Evolutionary conservation across 108 stramenopile species (phyloP), one percentile per base, ranked within the genome.

Genomic region (Skeletonema tropicum): DNA sequence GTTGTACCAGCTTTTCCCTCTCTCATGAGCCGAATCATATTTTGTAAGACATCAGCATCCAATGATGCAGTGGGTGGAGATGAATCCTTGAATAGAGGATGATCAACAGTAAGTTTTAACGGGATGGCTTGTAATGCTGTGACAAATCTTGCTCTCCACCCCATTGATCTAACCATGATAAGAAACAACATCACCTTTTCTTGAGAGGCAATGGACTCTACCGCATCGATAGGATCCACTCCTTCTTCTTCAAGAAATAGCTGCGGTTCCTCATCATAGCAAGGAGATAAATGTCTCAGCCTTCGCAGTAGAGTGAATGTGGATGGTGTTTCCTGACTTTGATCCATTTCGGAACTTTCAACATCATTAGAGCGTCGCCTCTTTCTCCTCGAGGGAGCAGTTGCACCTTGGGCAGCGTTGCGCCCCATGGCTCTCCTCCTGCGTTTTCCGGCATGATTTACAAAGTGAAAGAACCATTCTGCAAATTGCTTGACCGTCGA

Each of bases 141-240:
- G n/a, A 92, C 90, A 68, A 81, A 89, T 11, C 94, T 85, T 55
- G 88, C 87, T 66, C 89, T 83, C 94, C 94, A 94, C 12, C 90
- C 86, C 66, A 92, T 35, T 3, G 90, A 91, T 72, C 93, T 85
- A n/a, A 67, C 79, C 86, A 89, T 86, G 25, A 74, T 36, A 64
- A 90, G 55, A 49, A 90, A 87, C 9, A 91, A 42, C 25, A 86
- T 75, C 10, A 73, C 48, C 36, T 80, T 87, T 25, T 89, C 86
- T 11, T 64, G 52, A 30, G 57, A 14, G 6, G 67, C 61, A 32
- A 85, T 82, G 15, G 29, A 68, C 35, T 84, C 79, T 5, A 68
- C 74, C 15, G 71, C 58, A 14, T 38, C 35, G 58, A 76, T 46
- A 11, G 64, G 69, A 57, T 80, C 74, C 6, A 73, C 26, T 73